phyloP scores from a whole-genome alignment of 768 basidiomycete genomes.

The Suillus hirtellus region DNA sequence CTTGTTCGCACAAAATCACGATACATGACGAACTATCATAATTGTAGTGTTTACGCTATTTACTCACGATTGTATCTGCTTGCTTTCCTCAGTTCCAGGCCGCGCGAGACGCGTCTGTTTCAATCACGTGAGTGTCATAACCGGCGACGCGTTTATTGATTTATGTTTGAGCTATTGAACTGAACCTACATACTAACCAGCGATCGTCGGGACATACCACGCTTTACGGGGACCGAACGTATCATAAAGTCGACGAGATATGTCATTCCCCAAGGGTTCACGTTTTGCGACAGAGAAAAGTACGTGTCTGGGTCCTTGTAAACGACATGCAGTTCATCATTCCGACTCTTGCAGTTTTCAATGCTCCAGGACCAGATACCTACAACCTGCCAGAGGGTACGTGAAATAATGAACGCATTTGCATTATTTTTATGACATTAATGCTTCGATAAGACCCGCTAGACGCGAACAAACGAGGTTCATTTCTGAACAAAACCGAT shows the following conservation, averaged over 20 bases:
- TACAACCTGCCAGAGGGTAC: constrained; percentile 46
- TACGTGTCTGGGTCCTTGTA: constrained; percentile 20
- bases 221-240: not conserved
- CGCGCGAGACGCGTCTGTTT: constrained; percentile 19
- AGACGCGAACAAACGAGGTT: constrained; percentile 57
- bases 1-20: not conserved
- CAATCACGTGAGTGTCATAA: constrained; percentile 21
- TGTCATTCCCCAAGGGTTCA: constrained; percentile 50
- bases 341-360: constrained; percentile 29
- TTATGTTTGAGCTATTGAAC: constrained; percentile 15
- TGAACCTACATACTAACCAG: not conserved
- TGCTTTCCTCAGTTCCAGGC: not conserved
- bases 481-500: constrained; percentile 57
- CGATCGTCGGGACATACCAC: not conserved
- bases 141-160: constrained; percentile 24
- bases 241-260: constrained; percentile 2
- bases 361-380: constrained; percentile 53
- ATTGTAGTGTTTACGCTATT: not conserved
- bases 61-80: not conserved
- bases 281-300: constrained; percentile 45
- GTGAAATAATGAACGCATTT: not conserved
- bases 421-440: constrained; percentile 13
- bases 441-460: constrained; percentile 37
- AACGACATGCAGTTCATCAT: not conserved
- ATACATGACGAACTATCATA: not conserved